phyloP scores from a whole-genome alignment of 768 basidiomycete genomes.

The Strobilomyces confusus region DNA sequence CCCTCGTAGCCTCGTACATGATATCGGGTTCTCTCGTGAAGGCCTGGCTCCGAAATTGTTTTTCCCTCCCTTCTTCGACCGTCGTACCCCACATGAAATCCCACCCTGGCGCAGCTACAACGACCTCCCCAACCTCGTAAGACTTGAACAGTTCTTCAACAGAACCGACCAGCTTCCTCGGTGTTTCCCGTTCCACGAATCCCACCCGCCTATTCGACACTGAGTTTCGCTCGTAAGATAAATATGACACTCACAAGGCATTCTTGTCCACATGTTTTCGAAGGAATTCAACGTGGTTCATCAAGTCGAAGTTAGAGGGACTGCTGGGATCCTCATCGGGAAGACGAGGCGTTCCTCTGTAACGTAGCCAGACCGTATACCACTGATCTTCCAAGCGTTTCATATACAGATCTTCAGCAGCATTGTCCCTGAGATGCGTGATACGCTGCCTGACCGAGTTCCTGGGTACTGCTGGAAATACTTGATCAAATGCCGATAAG shows the following conservation, averaged over 20 bases:
- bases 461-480: constrained; percentile 73
- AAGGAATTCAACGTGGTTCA: constrained; percentile 77
- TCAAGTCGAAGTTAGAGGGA: constrained; percentile 72
- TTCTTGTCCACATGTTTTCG: constrained; percentile 82
- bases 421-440: constrained; percentile 52
- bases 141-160: constrained; percentile 40
- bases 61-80: constrained; percentile 76
- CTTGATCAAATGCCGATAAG: constrained; percentile 69
- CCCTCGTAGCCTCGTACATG: constrained; percentile 6
- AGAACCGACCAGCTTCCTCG: constrained; percentile 38
- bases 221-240: constrained; percentile 10
- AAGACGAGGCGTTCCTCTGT: constrained; percentile 62
- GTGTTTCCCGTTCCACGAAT: constrained; percentile 44
- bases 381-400: constrained; percentile 78
- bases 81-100: constrained; percentile 72
- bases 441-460: constrained; percentile 71
- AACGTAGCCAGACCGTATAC: constrained; percentile 71
- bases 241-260: constrained; percentile 60
- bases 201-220: constrained; percentile 53
- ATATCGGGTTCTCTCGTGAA: constrained; percentile 45
- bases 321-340: constrained; percentile 69
- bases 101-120: constrained; percentile 44
- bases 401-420: constrained; percentile 71
- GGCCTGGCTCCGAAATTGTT: constrained; percentile 53
- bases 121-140: constrained; percentile 51